Percentiles rank a stretch among this genome's conserved stretches.
phyloP scores from a whole-genome alignment of 1,284 basidiomycete species.

The Irpex lacteus region DNA sequence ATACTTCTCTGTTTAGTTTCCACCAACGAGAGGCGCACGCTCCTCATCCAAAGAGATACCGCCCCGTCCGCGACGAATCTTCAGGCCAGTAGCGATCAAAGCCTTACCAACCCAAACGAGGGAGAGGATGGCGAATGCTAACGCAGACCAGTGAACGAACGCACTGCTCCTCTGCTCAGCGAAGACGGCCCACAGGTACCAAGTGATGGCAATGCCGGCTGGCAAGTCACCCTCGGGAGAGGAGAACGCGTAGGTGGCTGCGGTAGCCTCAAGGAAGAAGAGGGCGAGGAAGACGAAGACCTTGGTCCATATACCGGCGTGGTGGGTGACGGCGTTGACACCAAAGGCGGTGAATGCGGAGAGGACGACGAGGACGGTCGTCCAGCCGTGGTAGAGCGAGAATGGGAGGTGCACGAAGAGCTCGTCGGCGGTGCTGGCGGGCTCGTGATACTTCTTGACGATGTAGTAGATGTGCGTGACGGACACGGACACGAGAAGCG shows the following conservation, averaged over 20 bases:
- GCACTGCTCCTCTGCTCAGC: constrained; percentile 50
- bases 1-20: constrained; percentile 16
- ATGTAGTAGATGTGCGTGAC: constrained; percentile 92
- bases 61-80: constrained; percentile 40
- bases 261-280: constrained; percentile 92
- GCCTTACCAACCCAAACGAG: constrained; percentile 84
- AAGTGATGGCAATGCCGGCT: constrained; percentile 81
- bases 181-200: constrained; percentile 84
- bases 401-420: constrained; percentile 84
- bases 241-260: constrained; percentile 89
- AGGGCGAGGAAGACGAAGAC: constrained; percentile 90
- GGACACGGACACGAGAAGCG: constrained; percentile 79
- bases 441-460: constrained; percentile 80
- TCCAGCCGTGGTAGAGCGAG: constrained; percentile 95
- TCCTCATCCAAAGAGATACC: constrained; percentile 81
- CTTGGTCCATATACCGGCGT: constrained; percentile 87
- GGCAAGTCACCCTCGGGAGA: constrained; percentile 89
- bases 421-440: constrained; percentile 69
- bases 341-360: constrained; percentile 92
- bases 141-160: constrained; percentile 89
- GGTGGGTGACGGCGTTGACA: constrained; percentile 61
- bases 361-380: constrained; percentile 86
- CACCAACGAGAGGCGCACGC: constrained; percentile 71
- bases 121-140: constrained; percentile 85
- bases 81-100: constrained; percentile 46